Evolutionary conservation across 345 rosid genomes (phyloP).

Genomic region (Sapria himalayana): DNA sequence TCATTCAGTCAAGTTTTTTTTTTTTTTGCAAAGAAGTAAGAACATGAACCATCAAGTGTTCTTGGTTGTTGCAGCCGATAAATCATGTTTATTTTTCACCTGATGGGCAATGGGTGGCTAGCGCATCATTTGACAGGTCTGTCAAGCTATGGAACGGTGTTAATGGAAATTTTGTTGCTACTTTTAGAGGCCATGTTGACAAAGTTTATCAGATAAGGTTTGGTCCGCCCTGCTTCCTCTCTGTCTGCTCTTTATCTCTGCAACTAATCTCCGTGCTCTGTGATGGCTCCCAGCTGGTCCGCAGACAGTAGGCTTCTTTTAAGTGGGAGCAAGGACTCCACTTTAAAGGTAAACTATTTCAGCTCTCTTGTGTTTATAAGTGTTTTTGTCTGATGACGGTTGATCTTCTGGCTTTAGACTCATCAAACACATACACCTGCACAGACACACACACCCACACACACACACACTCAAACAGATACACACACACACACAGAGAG

Average conservation of each 20-base stretch:
- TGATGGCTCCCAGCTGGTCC: conserved; percentile 50
- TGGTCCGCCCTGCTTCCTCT: conserved; percentile 5
- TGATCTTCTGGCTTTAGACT: no score
- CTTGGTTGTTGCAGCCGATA: conserved; percentile 45
- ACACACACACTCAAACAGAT: no score
- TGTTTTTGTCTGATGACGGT: no score
- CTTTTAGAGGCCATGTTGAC: conserved; percentile 81
- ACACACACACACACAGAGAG: no score
- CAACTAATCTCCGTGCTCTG: conserved; percentile 7
- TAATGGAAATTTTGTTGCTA: conserved; percentile 69
- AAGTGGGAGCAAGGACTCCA: conserved; percentile 94
- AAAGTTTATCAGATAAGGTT: conserved; percentile 89
- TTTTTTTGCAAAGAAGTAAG: no score
- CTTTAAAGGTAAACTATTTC: conserved; percentile 79
- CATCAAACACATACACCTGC: no score
- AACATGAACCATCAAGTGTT: no score
- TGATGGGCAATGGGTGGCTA: conserved; percentile 89
- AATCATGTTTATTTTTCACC: conserved; percentile 93
- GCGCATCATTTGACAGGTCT: conserved; percentile 91
- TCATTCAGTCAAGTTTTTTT: no score
- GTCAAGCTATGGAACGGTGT: conserved; percentile 84
- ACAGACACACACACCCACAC: no score
- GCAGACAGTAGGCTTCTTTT: conserved; percentile 92
- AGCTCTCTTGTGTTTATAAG: no score
- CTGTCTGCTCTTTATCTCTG: neutral